These are phyloP conservation scores for Beta vulgaris DNA, from an alignment of 148 eudicot genomes.

Conservation along the genomic window DNA sequence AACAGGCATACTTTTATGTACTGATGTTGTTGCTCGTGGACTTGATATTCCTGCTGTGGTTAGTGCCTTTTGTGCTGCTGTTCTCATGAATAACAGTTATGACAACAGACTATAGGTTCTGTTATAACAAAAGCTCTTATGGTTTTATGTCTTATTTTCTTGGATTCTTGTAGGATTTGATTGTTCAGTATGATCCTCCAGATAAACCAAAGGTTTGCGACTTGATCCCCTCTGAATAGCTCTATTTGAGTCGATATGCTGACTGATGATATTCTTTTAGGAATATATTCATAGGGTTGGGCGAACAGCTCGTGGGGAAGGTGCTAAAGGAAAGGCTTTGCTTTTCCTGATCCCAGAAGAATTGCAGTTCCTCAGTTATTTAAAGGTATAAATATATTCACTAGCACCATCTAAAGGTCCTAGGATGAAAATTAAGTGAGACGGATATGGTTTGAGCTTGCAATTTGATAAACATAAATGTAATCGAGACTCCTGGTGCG, in stretches of 20 bases:
- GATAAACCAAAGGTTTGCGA: constrained; percentile 82
- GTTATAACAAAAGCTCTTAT: neutral
- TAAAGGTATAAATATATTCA: constrained; percentile 52
- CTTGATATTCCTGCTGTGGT: constrained; percentile 98
- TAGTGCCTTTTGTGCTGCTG: constrained; percentile 21
- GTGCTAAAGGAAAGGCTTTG: constrained; percentile 82
- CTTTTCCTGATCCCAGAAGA: constrained; percentile 92
- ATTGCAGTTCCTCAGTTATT: constrained; percentile 71
- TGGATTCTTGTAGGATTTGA: constrained; percentile 68
- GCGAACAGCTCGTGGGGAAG: constrained; percentile 99
- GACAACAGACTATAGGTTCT: neutral
- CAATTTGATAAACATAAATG: neutral
- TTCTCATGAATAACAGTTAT: neutral
- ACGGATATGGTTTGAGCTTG: neutral
- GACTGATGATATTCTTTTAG: constrained; percentile 39
- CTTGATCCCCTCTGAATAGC: neutral
- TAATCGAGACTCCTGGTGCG: neutral
- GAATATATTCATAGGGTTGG: constrained; percentile 98
- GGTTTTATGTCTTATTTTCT: neutral
- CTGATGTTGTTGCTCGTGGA: constrained; percentile 98
- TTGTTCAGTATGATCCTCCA: constrained; percentile 97
- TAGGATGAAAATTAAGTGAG: neutral
- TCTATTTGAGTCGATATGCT: neutral
- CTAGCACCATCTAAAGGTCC: neutral
- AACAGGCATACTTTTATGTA: constrained; percentile 83